Evolutionary conservation across 2,329 filamentous ascomycete species (phyloP), one percentile per base, ranked within the genome.

Genomic region (Paracoccidioides brasiliensis): DNA sequence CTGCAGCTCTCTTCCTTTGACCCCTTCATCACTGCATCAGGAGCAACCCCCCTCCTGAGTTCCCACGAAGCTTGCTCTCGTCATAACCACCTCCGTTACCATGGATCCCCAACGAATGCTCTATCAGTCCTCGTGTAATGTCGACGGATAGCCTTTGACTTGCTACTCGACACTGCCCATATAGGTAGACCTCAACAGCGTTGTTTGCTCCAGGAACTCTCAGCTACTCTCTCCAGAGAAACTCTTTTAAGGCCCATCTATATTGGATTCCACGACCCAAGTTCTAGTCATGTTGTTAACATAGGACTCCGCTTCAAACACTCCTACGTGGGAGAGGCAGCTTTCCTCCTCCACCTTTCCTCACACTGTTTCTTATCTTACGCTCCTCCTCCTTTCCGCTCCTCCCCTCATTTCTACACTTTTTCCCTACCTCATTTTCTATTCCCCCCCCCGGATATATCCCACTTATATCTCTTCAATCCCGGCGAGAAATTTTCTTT

Each of bases 111-210:
- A 32, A 53, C 22, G 41, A 30, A 35, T 15, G 32, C 40, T 37
- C 10, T 30, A 53, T 41, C 40, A 53, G 30, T 28, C 12, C n/a
- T 35, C 52, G 41, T 53, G 52, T 53, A 53, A 35, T 53, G 52
- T 53, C 42, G 41, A 45, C 32, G 52, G 52, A 53, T 53, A 53
- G 40, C 52, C 15, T 28, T 9, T 22, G 49, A 40, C 49, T 22
- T 8, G 12, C 49, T 10, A 8, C 49, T 41, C 37, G 37, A 32
- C 37, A 15, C 49, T 52, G 41, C 43, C 52, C 32, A 30, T 14
- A 33, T 46, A 53, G 52, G 52, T 35, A 38, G 52, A 33, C 28
- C 12, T 41, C 52, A 12, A 32, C 51, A n/a, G 40, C 33, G 46
- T 10, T 22, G 32, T 32, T 41, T 32, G 6, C 40, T 45, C 52